These are phyloP conservation scores for Colletotrichum sidae DNA, from an alignment of 2,329 filamentous ascomycete species.

Conservation along the genomic window DNA sequence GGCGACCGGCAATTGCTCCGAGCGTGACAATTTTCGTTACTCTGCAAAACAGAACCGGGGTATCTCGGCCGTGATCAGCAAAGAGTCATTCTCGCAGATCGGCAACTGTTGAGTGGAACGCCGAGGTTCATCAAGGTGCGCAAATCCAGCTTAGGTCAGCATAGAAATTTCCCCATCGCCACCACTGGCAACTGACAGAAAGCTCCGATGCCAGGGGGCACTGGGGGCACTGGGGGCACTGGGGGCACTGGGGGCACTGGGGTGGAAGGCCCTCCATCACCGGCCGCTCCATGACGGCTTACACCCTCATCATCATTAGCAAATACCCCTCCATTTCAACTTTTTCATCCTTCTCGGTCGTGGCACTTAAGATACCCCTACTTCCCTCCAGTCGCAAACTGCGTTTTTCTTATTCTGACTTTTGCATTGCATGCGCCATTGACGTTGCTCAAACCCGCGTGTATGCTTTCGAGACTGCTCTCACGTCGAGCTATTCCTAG, in stretches of 20 bases:
- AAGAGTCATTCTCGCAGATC: neutral
- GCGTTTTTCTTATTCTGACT: neutral
- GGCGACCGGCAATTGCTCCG: neutral
- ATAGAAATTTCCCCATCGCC: constrained; percentile 10
- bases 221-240: neutral
- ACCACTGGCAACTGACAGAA: constrained; percentile 7
- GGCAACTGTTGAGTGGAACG: constrained; percentile 9
- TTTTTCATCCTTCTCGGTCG: neutral
- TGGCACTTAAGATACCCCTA: constrained; percentile 20
- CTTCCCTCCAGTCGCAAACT: neutral
- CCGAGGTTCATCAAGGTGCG: constrained; percentile 34
- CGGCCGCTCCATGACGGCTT: constrained; percentile 4
- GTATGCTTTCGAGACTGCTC: constrained; percentile 49
- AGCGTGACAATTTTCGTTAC: neutral
- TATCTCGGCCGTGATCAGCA: constrained; percentile 19
- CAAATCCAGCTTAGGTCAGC: constrained; percentile 34
- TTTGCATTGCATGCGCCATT: constrained; percentile 2
- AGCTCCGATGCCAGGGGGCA: neutral
- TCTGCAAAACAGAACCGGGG: neutral
- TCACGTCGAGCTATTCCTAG: constrained; percentile 46
- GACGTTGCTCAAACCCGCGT: constrained; percentile 19
- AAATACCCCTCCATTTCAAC: constrained; percentile 9
- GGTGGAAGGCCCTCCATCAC: constrained; percentile 8
- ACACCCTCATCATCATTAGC: constrained; percentile 29
- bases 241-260: neutral